Evolutionary conservation across 2,329 filamentous ascomycete species (phyloP).

Genomic region (Fusarium marasasianum): DNA sequence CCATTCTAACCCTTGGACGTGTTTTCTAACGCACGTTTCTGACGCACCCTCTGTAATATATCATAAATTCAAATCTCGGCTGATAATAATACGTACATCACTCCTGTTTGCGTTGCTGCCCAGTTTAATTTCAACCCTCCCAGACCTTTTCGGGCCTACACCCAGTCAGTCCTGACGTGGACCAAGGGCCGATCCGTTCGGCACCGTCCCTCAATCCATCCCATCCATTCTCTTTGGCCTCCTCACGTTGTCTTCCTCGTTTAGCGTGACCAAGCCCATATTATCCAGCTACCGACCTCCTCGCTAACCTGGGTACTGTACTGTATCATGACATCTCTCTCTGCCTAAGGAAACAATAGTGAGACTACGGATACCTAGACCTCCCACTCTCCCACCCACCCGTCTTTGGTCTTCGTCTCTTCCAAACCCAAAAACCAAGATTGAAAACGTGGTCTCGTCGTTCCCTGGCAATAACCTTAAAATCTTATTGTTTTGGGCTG

Average conservation of each 20-base stretch:
- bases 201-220: constrained; percentile 16
- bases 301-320: neutral
- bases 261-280: constrained; percentile 7
- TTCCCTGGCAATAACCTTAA: constrained; percentile 39
- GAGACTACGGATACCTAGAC: neutral
- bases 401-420: neutral
- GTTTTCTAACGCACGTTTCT: neutral
- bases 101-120: constrained; percentile 17
- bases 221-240: constrained; percentile 5
- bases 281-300: neutral
- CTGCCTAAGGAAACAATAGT: constrained; percentile 20
- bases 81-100: neutral
- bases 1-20: neutral
- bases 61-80: constrained; percentile 19
- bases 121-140: constrained; percentile 30
- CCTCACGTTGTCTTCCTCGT: constrained; percentile 11
- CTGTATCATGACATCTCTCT: constrained; percentile 9
- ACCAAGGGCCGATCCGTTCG: constrained; percentile 44
- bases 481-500: constrained; percentile 30
- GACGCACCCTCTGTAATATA: constrained; percentile 7
- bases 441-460: constrained; percentile 31
- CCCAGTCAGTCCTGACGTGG: constrained; percentile 39
- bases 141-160: constrained; percentile 19
- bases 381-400: neutral
- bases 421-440: constrained; percentile 9